Conservation (phyloP, 106 monocot species). For the Iris macrosiphon region DNA sequence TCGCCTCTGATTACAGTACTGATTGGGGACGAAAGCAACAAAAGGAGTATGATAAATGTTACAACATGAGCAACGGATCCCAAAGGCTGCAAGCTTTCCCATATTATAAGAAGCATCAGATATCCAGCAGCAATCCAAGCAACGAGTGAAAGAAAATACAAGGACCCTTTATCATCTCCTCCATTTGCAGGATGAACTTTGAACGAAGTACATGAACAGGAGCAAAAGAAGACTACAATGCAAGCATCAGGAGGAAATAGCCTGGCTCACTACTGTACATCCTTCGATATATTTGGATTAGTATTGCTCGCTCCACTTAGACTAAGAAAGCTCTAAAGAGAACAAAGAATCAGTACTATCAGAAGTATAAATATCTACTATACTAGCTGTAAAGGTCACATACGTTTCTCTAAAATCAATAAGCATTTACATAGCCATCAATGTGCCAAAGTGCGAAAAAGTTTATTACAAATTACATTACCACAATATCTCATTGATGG, state of each 20-base stretch:
- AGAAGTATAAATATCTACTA: too few relatives aligned
- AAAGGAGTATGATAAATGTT: conserved; percentile 21
- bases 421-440: too few relatives aligned
- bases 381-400: too few relatives aligned
- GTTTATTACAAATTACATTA: too few relatives aligned
- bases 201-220: conserved; percentile 34
- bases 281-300: conserved; percentile 39
- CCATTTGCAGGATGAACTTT: conserved; percentile 12
- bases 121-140: conserved; percentile 33
- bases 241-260: conserved; percentile 42
- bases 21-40: conserved; percentile 32
- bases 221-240: conserved; percentile 27
- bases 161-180: conserved; percentile 22
- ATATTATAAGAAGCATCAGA: conserved; percentile 37
- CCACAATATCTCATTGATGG: too few relatives aligned
- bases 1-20: conserved; percentile 5
- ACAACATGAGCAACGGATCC: background rate
- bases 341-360: too few relatives aligned
- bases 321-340: conserved; percentile 40
- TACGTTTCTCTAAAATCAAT: too few relatives aligned
- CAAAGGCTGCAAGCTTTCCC: conserved; percentile 24
- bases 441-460: too few relatives aligned
- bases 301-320: conserved; percentile 51
- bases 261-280: conserved; percentile 14
- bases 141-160: conserved; percentile 32